A percentile compares a stretch with the other conserved stretches of the same genome.
Conservation (phyloP, 768 basidiomycete species). For the Russula sp. region DNA sequence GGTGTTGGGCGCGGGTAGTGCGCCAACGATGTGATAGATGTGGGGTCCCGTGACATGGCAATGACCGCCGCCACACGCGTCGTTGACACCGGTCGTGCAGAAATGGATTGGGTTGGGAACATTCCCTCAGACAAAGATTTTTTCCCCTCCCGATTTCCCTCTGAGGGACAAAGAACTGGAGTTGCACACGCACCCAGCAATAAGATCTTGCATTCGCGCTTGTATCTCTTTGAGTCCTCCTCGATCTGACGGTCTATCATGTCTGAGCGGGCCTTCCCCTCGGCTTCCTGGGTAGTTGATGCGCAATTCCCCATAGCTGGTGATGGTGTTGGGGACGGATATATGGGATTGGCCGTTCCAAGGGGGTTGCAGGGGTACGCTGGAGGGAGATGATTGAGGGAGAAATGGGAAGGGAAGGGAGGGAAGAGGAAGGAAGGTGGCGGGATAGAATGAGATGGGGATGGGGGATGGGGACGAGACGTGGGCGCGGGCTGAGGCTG, state of each 20-base stretch:
- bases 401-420: background rate
- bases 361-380: background rate
- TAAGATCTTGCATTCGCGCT: constrained; percentile 89
- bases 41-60: constrained; percentile 3
- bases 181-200: constrained; percentile 63
- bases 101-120: too few species aligned
- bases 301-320: constrained; percentile 64
- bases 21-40: background rate
- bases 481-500: too few species aligned
- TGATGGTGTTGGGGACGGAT: background rate
- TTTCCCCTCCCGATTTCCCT: background rate
- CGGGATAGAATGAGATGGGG: constrained; percentile 7
- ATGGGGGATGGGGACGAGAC: too few species aligned
- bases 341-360: background rate
- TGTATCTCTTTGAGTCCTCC: constrained; percentile 77
- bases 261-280: constrained; percentile 61
- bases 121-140: background rate
- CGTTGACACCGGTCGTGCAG: background rate
- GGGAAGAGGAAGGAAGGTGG: background rate
- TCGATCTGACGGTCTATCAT: constrained; percentile 81
- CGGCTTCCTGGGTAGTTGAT: constrained; percentile 52
- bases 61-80: background rate
- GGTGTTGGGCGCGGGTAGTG: constrained; percentile 5
- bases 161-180: background rate
- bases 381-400: background rate